phyloP scores from a whole-genome alignment of 495 filamentous ascomycete species.

The Daldinia decipiens region DNA sequence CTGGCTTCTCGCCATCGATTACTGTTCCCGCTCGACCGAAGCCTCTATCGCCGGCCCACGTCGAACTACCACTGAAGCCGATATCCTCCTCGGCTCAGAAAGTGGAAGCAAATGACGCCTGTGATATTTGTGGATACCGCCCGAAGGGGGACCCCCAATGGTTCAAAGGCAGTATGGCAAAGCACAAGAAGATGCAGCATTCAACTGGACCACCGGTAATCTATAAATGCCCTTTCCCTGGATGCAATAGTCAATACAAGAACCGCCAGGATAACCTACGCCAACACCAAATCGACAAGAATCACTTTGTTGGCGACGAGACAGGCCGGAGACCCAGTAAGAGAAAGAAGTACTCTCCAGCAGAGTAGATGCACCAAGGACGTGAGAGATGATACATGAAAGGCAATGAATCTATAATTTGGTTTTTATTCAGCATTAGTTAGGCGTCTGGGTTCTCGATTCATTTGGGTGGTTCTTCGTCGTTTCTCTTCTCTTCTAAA shows the following conservation, averaged over 20 bases:
- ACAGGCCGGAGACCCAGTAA: slow-evolving; percentile 54
- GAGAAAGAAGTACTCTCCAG: slow-evolving; percentile 52
- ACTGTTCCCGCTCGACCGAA: slow-evolving; percentile 26
- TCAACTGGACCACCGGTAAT: slow-evolving; percentile 55
- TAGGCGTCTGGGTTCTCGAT: slow-evolving; percentile 24
- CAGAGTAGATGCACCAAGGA: slow-evolving; percentile 10
- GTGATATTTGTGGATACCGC: slow-evolving; percentile 61
- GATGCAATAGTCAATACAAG: slow-evolving; percentile 60
- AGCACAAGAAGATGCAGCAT: slow-evolving; percentile 62
- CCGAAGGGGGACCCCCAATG: slow-evolving; percentile 63
- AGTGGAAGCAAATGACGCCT: slow-evolving; percentile 53
- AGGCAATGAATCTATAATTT: slow-evolving; percentile 16
- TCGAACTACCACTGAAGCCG: slow-evolving; percentile 17
- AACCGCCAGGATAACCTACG: slow-evolving; percentile 61
- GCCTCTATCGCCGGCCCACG: slow-evolving; percentile 24
- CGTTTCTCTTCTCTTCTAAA: background rate
- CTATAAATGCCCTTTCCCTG: slow-evolving; percentile 59
- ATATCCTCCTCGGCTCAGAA: slow-evolving; percentile 42
- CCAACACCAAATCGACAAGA: slow-evolving; percentile 63
- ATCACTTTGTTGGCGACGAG: slow-evolving; percentile 56
- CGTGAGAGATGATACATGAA: background rate
- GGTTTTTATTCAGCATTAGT: slow-evolving; percentile 39
- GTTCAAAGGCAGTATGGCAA: slow-evolving; percentile 64
- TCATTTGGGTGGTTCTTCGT: slow-evolving; percentile 20
- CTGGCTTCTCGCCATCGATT: slow-evolving; percentile 18